Evolutionary conservation across 257 asterid species (phyloP), one percentile per base, ranked within the genome.

Genomic region (Solanum pimpinellifolium): DNA sequence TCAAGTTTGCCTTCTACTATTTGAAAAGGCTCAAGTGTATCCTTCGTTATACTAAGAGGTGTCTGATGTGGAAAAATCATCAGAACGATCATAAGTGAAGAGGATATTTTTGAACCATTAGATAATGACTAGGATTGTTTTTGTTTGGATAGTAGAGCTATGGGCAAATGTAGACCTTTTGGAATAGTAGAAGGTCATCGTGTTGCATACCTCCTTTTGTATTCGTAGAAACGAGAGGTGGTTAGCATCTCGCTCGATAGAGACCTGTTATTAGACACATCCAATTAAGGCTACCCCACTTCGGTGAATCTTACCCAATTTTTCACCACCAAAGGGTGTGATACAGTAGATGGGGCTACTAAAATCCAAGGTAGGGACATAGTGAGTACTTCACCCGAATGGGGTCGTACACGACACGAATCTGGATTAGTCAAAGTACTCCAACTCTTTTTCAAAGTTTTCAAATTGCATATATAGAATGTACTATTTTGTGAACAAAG

Each of bases 41-140:
- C 33, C 72, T 11, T 11, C 33, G 18, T 11, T 65, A n/a, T 11
- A 62, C 70, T 11, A 46, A 47, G 3, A 52, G 3, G 9, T 8
- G 23, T 52, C 23, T 6, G 9, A 52, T 8, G 23, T 52, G 60
- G 60, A 52, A 52, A 52, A 56, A 56, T 56, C 0, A 56, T 56
- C 11, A 0, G 0, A 11, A 56, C 2, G 65, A 2, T 3, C 65
- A 0, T 7, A 7, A 18, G 0, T 0, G 65, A 56, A 56, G 65
- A 20, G 7, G 25, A n/a, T 20, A 56, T 56, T 18, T 56, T 56
- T 56, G 1, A 56, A 56, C 25, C 65, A 18, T 56, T 56, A 20
- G 11, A 20, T 20, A 59, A 59, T 3, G 1, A 59, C 25, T 21
- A 21, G 1, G 66, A 5, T 20, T 20, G 5, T 59, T 59, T 56